These are phyloP conservation scores for Auricularia heimuer DNA, from an alignment of 768 basidiomycete species.

Conservation along the genomic window DNA sequence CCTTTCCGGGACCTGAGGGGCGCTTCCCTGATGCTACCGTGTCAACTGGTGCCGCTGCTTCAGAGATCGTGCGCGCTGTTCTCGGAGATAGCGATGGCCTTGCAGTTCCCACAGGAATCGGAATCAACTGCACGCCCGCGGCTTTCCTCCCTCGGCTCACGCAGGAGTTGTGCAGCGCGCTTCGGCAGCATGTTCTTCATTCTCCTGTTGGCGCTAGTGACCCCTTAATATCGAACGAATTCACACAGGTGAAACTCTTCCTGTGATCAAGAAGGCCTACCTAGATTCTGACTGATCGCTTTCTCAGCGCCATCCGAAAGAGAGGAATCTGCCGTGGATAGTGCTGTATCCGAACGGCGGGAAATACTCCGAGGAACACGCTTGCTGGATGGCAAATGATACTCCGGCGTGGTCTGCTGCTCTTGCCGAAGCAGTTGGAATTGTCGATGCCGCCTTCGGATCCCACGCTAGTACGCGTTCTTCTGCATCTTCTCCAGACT, in stretches of 20 bases:
- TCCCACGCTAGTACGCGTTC: constrained; percentile 28
- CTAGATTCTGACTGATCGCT: not conserved
- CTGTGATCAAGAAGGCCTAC: not conserved
- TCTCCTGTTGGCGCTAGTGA: too few species aligned
- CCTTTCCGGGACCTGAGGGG: constrained; percentile 36
- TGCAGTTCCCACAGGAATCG: constrained; percentile 43
- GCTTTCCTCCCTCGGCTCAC: constrained; percentile 6
- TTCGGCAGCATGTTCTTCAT: not conserved
- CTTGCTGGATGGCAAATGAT: constrained; percentile 7
- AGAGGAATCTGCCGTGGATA: constrained; percentile 33
- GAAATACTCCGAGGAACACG: constrained; percentile 36
- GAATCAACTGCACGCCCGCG: constrained; percentile 63
- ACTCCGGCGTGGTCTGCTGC: constrained; percentile 28
- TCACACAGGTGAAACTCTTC: not conserved
- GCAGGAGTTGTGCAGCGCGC: constrained; percentile 3
- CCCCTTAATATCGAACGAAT: too few species aligned
- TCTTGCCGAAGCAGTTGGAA: constrained; percentile 19
- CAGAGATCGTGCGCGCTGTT: constrained; percentile 30
- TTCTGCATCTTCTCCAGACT: too few species aligned
- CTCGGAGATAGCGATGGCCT: constrained; percentile 10
- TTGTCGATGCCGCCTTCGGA: constrained; percentile 10
- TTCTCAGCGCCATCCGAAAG: not conserved
- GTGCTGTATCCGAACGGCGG: constrained; percentile 69
- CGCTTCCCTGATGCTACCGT: constrained; percentile 5
- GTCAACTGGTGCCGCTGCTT: constrained; percentile 18